Conservation (phyloP, 352 stramenopile genomes). For the Globisporangium viniferum region DNA sequence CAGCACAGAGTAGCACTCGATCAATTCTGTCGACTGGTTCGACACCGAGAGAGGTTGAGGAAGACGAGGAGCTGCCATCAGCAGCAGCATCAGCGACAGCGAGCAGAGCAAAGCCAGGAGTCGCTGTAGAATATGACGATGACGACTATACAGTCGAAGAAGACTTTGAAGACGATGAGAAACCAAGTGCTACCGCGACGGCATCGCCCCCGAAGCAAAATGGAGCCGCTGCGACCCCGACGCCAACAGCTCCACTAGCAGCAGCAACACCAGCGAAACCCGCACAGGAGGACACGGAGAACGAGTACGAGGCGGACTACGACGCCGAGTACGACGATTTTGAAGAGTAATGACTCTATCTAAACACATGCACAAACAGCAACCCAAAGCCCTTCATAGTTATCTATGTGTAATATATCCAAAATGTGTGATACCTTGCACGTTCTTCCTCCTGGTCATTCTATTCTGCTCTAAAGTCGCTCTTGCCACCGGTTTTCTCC, state of each 20-base stretch:
- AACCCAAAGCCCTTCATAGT: background rate
- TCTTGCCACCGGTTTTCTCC: slow-evolving; percentile 91
- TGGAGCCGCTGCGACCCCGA: background rate
- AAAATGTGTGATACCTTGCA: too few species aligned
- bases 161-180: slow-evolving; percentile 41
- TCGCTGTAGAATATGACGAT: slow-evolving; percentile 17
- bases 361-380: background rate
- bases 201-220: background rate
- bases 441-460: background rate
- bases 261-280: background rate
- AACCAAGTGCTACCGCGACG: background rate
- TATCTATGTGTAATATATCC: slow-evolving; percentile 4
- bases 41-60: slow-evolving; percentile 30
- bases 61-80: slow-evolving; percentile 22
- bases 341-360: slow-evolving; percentile 26
- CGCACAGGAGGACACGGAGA: slow-evolving; percentile 16
- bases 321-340: slow-evolving; percentile 63
- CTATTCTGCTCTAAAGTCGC: slow-evolving; percentile 42
- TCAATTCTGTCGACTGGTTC: slow-evolving; percentile 11
- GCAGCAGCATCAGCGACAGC: background rate
- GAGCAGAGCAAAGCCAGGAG: slow-evolving; percentile 15
- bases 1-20: background rate
- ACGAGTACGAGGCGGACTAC: slow-evolving; percentile 32
- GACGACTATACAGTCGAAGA: slow-evolving; percentile 40
- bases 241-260: background rate